phyloP scores from a whole-genome alignment of 176 grass and related monocot genomes.

The Typha latifolia region DNA sequence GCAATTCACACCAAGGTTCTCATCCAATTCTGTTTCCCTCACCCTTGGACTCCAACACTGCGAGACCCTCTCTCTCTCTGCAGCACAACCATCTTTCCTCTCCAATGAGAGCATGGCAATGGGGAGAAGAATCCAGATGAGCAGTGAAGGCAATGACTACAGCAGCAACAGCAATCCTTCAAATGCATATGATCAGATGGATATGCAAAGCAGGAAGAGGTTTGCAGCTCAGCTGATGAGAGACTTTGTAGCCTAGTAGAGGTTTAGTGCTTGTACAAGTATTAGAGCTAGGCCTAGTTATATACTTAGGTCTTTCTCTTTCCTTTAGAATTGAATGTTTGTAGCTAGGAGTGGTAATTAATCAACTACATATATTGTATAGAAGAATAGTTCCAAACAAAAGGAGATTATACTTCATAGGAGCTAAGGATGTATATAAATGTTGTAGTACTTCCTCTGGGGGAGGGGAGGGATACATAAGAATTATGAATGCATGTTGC shows the following conservation, averaged over 20 bases:
- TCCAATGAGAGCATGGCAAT: constrained; percentile 15
- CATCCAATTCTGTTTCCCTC: constrained; percentile 68
- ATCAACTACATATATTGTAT: constrained; percentile 17
- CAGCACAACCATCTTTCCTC: constrained; percentile 30
- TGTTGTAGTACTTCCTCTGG: constrained; percentile 1
- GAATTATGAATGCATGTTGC: background rate
- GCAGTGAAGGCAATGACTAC: constrained; percentile 30
- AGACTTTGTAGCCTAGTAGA: constrained; percentile 47
- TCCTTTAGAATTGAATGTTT: constrained; percentile 28
- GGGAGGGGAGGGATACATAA: background rate
- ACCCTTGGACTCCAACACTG: constrained; percentile 83
- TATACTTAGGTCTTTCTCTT: constrained; percentile 18
- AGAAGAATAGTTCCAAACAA: constrained; percentile 29
- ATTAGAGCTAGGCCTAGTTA: constrained; percentile 24
- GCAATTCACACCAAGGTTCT: constrained; percentile 50
- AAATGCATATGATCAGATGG: constrained; percentile 52
- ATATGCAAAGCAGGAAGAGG: constrained; percentile 68
- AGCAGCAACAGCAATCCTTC: constrained; percentile 17
- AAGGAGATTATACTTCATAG: constrained; percentile 24
- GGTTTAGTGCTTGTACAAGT: constrained; percentile 28
- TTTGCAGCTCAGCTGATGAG: constrained; percentile 87
- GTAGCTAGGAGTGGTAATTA: background rate
- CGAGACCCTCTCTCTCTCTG: constrained; percentile 50
- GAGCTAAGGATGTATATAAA: constrained; percentile 17
- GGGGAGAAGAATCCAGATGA: constrained; percentile 30